Conservation (phyloP, 495 filamentous ascomycete species). For the Neurospora terricola region DNA sequence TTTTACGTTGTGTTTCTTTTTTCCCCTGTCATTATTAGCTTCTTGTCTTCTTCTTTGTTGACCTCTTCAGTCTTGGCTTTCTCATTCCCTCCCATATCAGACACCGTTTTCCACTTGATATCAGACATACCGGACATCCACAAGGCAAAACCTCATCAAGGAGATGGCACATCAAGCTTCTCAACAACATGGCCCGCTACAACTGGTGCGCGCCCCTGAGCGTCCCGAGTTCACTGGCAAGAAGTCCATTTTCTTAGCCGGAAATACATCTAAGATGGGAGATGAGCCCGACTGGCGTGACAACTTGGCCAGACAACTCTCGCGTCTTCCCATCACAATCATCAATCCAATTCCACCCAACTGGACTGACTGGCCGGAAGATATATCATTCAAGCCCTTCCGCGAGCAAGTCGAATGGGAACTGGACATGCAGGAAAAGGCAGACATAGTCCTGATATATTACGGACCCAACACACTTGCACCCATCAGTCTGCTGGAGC, state of each 20-base stretch:
- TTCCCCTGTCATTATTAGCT: not conserved
- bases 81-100: not conserved
- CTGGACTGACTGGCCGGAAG: slow-evolving; percentile 43
- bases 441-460: slow-evolving; percentile 45
- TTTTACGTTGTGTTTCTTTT: not conserved
- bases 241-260: slow-evolving; percentile 34
- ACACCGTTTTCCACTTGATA: not conserved
- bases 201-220: slow-evolving; percentile 21
- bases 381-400: slow-evolving; percentile 33
- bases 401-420: slow-evolving; percentile 50
- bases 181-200: not conserved
- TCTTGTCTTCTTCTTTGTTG: not conserved
- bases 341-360: slow-evolving; percentile 46
- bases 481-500: slow-evolving; percentile 19
- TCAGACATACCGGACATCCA: not conserved
- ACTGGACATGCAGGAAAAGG: slow-evolving; percentile 41
- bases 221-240: slow-evolving; percentile 15
- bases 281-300: slow-evolving; percentile 33
- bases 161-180: not conserved
- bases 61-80: not conserved
- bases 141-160: not conserved
- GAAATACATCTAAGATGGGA: slow-evolving; percentile 21
- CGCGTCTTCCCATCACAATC: slow-evolving; percentile 41
- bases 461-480: slow-evolving; percentile 33
- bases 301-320: slow-evolving; percentile 21